These are phyloP conservation scores for Eremochloa ophiuroides DNA, from an alignment of 176 grass and related monocot species.

Conservation along the genomic window DNA sequence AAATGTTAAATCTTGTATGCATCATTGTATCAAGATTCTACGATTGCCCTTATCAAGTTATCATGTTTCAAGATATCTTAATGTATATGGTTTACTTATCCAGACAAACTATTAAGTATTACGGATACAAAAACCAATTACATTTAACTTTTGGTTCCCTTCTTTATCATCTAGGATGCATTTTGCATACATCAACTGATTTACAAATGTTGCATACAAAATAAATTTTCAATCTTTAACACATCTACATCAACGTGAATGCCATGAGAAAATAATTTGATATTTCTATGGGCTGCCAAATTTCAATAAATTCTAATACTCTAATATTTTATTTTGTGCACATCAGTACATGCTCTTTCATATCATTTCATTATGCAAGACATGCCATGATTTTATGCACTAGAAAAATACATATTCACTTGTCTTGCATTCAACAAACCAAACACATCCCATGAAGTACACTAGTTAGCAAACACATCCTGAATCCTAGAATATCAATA, in stretches of 20 bases:
- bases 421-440: not conserved
- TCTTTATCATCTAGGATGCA: not conserved
- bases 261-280: not conserved
- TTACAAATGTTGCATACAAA: not conserved
- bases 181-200: not conserved
- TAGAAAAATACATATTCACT: not conserved
- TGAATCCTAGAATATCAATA: not conserved
- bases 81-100: too few species aligned
- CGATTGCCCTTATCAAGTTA: too few species aligned
- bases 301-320: not conserved
- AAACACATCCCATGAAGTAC: not conserved
- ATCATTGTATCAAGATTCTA: too few species aligned
- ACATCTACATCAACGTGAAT: not conserved
- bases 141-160: not conserved
- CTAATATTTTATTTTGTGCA: not conserved
- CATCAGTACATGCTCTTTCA: not conserved
- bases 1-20: too few species aligned
- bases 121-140: too few species aligned
- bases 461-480: not conserved
- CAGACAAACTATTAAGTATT: too few species aligned
- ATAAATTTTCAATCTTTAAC: not conserved
- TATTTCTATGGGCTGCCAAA: not conserved
- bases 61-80: too few species aligned
- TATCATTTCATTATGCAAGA: not conserved
- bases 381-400: not conserved